A percentile compares a stretch with the other conserved stretches of the same genome.
Conservation (phyloP, 208 protist genomes). For the Porcisia deanei region DNA sequence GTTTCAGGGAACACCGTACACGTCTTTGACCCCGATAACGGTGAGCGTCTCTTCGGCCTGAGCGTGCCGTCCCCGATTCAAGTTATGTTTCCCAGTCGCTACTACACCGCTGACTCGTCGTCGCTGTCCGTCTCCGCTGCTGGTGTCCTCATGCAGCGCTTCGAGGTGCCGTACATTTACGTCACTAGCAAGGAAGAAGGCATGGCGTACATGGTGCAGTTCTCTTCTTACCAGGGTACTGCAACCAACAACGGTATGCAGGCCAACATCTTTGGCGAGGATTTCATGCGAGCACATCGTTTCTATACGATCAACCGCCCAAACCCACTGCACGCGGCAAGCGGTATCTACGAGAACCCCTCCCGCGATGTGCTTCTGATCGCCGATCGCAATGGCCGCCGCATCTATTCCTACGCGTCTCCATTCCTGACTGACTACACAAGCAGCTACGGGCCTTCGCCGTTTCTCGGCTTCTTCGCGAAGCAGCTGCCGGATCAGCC, state of each 20-base stretch:
- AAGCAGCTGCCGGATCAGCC: constrained; percentile 82
- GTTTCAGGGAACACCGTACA: constrained; percentile 62
- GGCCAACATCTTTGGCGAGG: constrained; percentile 27
- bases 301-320: constrained; percentile 52
- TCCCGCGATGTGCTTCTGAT: constrained; percentile 73
- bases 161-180: constrained; percentile 78
- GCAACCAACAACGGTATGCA: constrained; percentile 29
- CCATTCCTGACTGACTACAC: constrained; percentile 57
- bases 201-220: constrained; percentile 77
- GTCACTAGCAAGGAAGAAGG: constrained; percentile 90
- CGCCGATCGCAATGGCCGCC: constrained; percentile 78
- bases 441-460: constrained; percentile 35
- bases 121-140: constrained; percentile 11
- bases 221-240: constrained; percentile 32
- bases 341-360: constrained; percentile 86
- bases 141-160: constrained; percentile 25
- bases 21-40: constrained; percentile 75
- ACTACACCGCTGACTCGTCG: constrained; percentile 20
- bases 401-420: constrained; percentile 66
- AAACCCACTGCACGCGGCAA: constrained; percentile 53
- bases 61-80: constrained; percentile 82
- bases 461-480: constrained; percentile 71
- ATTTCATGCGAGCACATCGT: constrained; percentile 36
- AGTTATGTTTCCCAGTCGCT: constrained; percentile 72
- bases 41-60: constrained; percentile 72